Base-by-base conservation (phyloP, 73 alveolate species). In the Symbiodinium pilosum region DNA sequence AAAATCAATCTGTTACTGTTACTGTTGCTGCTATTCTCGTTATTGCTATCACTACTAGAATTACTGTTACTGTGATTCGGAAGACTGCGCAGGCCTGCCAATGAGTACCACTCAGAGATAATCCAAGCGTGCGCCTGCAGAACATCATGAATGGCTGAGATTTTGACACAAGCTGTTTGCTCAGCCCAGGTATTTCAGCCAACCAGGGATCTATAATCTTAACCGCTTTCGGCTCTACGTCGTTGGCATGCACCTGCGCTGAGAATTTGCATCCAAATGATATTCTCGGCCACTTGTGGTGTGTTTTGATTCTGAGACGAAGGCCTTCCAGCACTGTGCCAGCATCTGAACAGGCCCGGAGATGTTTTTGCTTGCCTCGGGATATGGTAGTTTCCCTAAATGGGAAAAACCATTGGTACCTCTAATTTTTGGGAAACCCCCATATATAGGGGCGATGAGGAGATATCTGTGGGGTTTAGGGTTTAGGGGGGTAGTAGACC, bases 311-410 rank as follows among this genome's bases (percentile, higher is more conserved):
- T 30, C 26, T 4, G 26, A 4, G 7, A 32, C 39, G 52, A 26
- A 87, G 94, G 94, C 94, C 94, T 14, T 87, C 94, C 32, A 81
- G 86, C 94, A 51, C 94, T 59, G 85, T 87, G 43, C 94, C 94
- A 6, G 94, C 94, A 18, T 87, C 94, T 64, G 94, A 87, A 64
- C 94, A 87, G 94, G 94, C 71, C 28, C 28, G n/a, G n/a, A n/a
- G n/a, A n/a, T n/a, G n/a, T n/a, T n/a, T n/a, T n/a, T n/a, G n/a
- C n/a, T n/a, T n/a, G n/a, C n/a, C n/a, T n/a, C n/a, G n/a, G n/a
- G n/a, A n/a, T n/a, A n/a, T n/a, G n/a, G n/a, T n/a, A n/a, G n/a
- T n/a, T n/a, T n/a, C n/a, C n/a, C n/a, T n/a, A n/a, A n/a, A n/a
- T n/a, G n/a, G n/a, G n/a, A n/a, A n/a, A n/a, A n/a, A n/a, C n/a